Evolutionary conservation across 805 yeast species (phyloP).

Genomic region (Blastobotrys muscicola): DNA sequence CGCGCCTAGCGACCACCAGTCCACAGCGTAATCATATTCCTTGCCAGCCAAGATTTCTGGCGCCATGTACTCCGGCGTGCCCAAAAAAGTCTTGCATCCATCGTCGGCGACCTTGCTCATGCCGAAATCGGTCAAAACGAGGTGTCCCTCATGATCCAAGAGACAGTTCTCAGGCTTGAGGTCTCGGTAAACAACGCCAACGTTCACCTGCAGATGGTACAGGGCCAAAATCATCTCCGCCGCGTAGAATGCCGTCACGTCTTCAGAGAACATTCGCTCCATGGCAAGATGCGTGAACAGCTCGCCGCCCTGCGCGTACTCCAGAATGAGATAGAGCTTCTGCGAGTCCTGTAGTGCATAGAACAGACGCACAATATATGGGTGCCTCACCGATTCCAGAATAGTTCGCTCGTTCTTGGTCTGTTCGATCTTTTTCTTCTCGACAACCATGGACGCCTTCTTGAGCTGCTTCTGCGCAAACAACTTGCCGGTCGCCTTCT

Average conservation of each 20-base stretch:
- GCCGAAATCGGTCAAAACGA: constrained; percentile 82
- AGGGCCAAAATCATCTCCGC: constrained; percentile 78
- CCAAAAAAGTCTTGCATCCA: constrained; percentile 50
- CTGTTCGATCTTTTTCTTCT: constrained; percentile 50
- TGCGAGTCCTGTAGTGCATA: constrained; percentile 77
- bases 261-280: constrained; percentile 43
- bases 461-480: constrained; percentile 82
- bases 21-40: constrained; percentile 69
- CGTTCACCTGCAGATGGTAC: constrained; percentile 54
- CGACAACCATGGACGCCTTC: constrained; percentile 69
- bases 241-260: constrained; percentile 62
- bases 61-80: constrained; percentile 82
- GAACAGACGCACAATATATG: constrained; percentile 70
- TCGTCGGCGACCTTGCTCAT: constrained; percentile 41
- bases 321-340: constrained; percentile 65
- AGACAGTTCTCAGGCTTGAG: constrained; percentile 86
- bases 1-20: constrained; percentile 90
- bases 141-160: constrained; percentile 66
- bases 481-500: constrained; percentile 48
- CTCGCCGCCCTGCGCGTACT: constrained; percentile 87
- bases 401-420: constrained; percentile 75
- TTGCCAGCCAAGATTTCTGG: constrained; percentile 79
- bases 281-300: constrained; percentile 53
- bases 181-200: constrained; percentile 82
- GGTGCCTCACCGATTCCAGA: constrained; percentile 61